Conservation (phyloP, 345 rosid species). For the Sisymbrium altissimum region DNA sequence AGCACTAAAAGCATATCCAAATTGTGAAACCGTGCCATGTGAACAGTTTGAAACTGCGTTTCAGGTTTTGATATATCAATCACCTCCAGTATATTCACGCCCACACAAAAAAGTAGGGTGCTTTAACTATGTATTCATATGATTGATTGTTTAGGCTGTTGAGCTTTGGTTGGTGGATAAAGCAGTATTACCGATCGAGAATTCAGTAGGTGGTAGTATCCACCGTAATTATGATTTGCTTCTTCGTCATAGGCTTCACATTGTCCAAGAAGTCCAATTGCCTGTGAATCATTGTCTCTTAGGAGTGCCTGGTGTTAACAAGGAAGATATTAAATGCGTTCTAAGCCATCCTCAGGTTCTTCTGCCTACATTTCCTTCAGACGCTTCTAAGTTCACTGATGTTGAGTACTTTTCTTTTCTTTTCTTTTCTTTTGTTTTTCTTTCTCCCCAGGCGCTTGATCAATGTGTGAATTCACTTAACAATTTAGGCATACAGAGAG, state of each 20-base stretch:
- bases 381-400: constrained; percentile 2
- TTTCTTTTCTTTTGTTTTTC: neutral
- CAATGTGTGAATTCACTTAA: constrained; percentile 69
- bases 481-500: constrained; percentile 54
- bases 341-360: constrained; percentile 91
- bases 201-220: constrained; percentile 88
- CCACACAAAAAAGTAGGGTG: neutral
- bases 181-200: constrained; percentile 91
- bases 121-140: constrained; percentile 8
- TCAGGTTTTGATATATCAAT: constrained; percentile 46
- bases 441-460: constrained; percentile 64
- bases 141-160: constrained; percentile 64
- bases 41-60: constrained; percentile 83
- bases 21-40: constrained; percentile 88
- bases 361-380: neutral
- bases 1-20: constrained; percentile 80
- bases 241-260: constrained; percentile 91
- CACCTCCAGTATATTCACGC: constrained; percentile 3
- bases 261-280: constrained; percentile 84
- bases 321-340: constrained; percentile 67
- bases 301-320: constrained; percentile 64
- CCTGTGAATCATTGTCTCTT: constrained; percentile 82
- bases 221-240: constrained; percentile 94
- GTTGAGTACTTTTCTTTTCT: neutral
- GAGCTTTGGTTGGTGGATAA: constrained; percentile 91